Base-by-base conservation (phyloP, 176 grass and related monocot species). In the Urochloa ruziziensis region DNA sequence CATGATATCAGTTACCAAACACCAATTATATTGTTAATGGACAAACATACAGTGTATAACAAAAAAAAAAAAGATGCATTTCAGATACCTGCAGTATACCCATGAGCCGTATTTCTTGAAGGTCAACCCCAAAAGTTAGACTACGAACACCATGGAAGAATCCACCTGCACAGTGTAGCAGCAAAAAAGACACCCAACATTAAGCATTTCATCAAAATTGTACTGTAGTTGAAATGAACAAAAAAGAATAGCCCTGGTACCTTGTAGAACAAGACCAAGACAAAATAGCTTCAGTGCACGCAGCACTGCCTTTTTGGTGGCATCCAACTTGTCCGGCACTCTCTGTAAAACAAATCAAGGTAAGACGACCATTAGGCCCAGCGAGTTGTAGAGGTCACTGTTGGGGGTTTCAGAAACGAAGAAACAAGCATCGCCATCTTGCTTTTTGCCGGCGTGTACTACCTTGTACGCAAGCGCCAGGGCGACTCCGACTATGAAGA, bases 401-500 rank as follows among this genome's bases (percentile, higher is more conserved):
- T 44, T 70, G 37, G 48, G 28, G 16, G 25, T 66, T 36, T 75
- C 42, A 67, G 43, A 73, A 62, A 62, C 6, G 6, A 66, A 79
- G 10, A 17, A 44, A 47, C 28, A 46, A 61, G 43, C 69, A 32
- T 76, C 70, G 77, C 4, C 11, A 43, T 53, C 82, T 30, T 13
- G 62, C 36, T 73, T 83, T 74, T 79, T n/a, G 53, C 59, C 48
- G 43, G 69, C 57, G 29, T 82, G 56, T 80, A 94, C 95, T 82
- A 98, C 95, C 95, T 98, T 98, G 82, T 98, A 91, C 72, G 87
- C 92, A 35, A 98, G 82, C 62, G 92, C 81, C 39, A 98, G 74
- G 42, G 95, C 91, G 84, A 95, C 95, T 24, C 95, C 95, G 13
- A 90, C 95, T 24, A 98, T 98, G 80, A 98, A 98, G 30, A 98